Evolutionary conservation across 202 grass and related monocot species (phyloP).

Genomic region (Carex arenaria): DNA sequence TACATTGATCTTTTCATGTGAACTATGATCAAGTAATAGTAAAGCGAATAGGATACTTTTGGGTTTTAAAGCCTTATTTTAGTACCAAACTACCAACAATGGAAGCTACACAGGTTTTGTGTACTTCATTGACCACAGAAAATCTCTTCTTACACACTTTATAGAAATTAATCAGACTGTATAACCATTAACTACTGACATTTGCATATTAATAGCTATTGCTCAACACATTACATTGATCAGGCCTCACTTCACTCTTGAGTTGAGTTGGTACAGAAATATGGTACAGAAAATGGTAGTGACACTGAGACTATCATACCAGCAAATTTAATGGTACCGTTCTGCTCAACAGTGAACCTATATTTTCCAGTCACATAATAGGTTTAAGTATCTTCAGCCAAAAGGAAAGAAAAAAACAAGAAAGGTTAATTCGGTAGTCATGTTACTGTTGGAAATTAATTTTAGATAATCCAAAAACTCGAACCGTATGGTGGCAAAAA

Average conservation of each 20-base stretch:
- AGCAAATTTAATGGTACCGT: not conserved
- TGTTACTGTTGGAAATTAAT: not conserved
- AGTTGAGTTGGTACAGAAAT: not conserved
- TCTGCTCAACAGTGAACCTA: not conserved
- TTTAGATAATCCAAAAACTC: not conserved
- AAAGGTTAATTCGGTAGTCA: not conserved
- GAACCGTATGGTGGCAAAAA: not conserved
- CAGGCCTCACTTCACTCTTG: not conserved
- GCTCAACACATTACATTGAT: not conserved
- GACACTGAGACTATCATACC: not conserved
- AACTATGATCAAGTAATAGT: not conserved
- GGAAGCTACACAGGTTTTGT: not conserved
- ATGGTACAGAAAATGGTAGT: not conserved
- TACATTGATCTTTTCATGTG: not conserved
- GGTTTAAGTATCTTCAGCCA: not conserved
- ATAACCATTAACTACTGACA: slow-evolving; percentile 1
- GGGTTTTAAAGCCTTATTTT: not conserved
- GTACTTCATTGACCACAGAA: not conserved
- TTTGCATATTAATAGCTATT: not conserved
- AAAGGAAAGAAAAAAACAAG: not conserved
- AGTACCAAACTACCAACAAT: not conserved
- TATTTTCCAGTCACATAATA: not conserved
- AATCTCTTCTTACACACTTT: not conserved
- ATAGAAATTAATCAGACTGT: not conserved
- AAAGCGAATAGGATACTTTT: not conserved